Base-by-base conservation (phyloP, 352 stramenopile species). In the Globisporangium apiculatum region DNA sequence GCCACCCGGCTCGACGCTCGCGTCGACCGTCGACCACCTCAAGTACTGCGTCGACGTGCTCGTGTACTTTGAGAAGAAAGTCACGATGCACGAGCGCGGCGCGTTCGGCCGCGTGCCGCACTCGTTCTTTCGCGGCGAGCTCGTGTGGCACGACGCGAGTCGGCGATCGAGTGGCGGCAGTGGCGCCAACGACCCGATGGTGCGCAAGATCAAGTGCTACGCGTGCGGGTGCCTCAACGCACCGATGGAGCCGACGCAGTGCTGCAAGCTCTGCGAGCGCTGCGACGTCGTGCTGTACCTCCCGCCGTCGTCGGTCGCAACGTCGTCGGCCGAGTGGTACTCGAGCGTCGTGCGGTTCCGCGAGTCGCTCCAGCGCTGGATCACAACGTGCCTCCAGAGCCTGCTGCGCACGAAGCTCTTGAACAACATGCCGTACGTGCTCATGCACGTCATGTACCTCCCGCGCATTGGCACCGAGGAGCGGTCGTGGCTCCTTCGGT, bases 391-490 rank as follows among this genome's bases (percentile, higher is more conserved):
- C 53, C 24, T 91, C 18, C 70, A 82, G 40, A 78, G 59, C 14
- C 60, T 95, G 9, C 69, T 91, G 48, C 70, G 78, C 4, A 76
- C 78, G 0, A 83, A 87, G 58, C 73, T 71, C 6, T 59, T 90
- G 40, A 75, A 72, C 48, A 92, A 90, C 50, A 86, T 91, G 78
- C 83, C 85, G 18, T 93, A 87, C 64, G 49, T 95, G 17, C 61
- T 95, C 14, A 89, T 92, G 81, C 85, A 95, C 61, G 62, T 86
- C 17, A 86, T 95, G 80, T 92, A 93, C 40, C 67, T 95, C 24
- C 85, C 85, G 37, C 79, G 80, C 1, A 84, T 95, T 40, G 76
- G 76, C 31, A 90, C 73, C 0, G 79, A 91, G 58, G 85, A 93
- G 47, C 71, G 85, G 0, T 88, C 78, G 7, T 95, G 85, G 85